Evolutionary conservation across 2,329 filamentous ascomycete species (phyloP).

Genomic region (Aspergillus sp.): DNA sequence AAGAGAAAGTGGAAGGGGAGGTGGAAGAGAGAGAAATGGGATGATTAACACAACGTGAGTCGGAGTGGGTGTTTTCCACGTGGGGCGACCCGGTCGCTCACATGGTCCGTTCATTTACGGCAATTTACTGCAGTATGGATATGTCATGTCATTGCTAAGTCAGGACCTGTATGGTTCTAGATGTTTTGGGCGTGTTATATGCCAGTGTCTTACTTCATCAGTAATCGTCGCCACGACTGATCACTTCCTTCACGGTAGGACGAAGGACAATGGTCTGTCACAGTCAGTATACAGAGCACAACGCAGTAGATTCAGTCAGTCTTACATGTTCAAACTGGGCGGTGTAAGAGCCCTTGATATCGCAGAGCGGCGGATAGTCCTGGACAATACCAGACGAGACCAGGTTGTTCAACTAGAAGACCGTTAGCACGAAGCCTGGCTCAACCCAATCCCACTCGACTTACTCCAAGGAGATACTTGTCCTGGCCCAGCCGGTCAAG

Average conservation of each 20-base stretch:
- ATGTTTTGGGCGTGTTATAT: background rate
- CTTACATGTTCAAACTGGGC: slow-evolving; percentile 93
- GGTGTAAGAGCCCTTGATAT: slow-evolving; percentile 92
- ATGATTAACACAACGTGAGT: slow-evolving; percentile 14
- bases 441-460: slow-evolving; percentile 26
- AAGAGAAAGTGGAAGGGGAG: slow-evolving; percentile 11
- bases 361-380: slow-evolving; percentile 82
- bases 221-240: slow-evolving; percentile 83
- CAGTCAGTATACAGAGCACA: background rate
- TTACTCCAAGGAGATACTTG: slow-evolving; percentile 85
- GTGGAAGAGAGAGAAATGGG: background rate
- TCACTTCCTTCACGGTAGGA: slow-evolving; percentile 81
- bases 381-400: slow-evolving; percentile 82
- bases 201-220: slow-evolving; percentile 41
- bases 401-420: slow-evolving; percentile 72
- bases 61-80: slow-evolving; percentile 34
- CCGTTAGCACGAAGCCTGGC: background rate
- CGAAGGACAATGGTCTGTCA: slow-evolving; percentile 70
- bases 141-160: slow-evolving; percentile 1
- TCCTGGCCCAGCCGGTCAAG: slow-evolving; percentile 91
- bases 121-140: background rate
- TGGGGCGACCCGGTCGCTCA: slow-evolving; percentile 30
- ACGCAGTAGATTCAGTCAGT: slow-evolving; percentile 21
- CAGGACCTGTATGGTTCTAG: background rate
- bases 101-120: background rate